Base-by-base conservation (phyloP, 176 grass and related monocot genomes). In the Cenchrus americanus region DNA sequence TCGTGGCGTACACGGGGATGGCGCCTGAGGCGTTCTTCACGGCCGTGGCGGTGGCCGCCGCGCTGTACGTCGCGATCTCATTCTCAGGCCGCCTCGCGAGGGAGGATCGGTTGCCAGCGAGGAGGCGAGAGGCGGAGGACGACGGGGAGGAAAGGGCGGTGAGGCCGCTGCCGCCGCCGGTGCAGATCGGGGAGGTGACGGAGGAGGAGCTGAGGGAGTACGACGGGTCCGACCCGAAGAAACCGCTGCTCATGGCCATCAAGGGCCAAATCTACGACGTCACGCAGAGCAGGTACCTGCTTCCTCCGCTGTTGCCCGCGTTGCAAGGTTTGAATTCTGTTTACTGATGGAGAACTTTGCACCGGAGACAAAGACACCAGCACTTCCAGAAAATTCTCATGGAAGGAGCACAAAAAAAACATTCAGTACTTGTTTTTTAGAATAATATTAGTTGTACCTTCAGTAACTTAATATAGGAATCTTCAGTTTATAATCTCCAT, bases 221-320 rank as follows among this genome's bases (percentile, higher is more conserved):
- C 72, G 90, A 92, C 12, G 92, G 90, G 7, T 90, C 92, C 34
- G 92, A 94, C 62, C 54, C 87, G 17, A 83, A 88, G 61, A 92
- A 85, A 43, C 92, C 92, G 22, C 87, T 94, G 61, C 90, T 94
- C 52, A 94, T 94, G 87, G 92, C 92, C 66, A 94, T 94, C 70
- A 92, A 92, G 82, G 84, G 84, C 43, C 92, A 92, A 86, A 94
- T 92, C 85, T 94, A 94, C 69, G 92, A 94, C 54, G 92, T 94
- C 73, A 92, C 92, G 23, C 89, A 90, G 88, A 94, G 92, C 89
- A 92, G 92, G 92, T 92, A 75, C 14, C 23, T 47, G 27, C 3
- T 41, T 53, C 59, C 17, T 49, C 74, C 12, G n/a, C 7, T 46
- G 9, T 37, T n/a, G 15, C 49, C n/a, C 37, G 14, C 58, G 2